phyloP scores from a whole-genome alignment of 345 rosid species.

The Populus deltoides region DNA sequence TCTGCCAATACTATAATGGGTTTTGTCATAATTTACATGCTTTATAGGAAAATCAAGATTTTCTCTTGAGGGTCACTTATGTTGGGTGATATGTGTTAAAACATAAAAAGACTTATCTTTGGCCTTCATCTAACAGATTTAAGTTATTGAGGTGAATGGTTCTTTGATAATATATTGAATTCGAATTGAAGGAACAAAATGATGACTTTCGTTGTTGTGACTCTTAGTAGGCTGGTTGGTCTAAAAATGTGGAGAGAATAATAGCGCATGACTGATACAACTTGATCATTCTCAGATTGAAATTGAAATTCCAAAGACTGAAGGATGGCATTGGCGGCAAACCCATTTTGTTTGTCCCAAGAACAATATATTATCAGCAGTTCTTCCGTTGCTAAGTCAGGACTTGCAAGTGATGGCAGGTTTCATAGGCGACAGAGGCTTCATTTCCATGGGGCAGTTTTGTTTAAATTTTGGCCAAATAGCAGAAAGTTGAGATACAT shows the following conservation, averaged over 20 bases:
- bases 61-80: neutral
- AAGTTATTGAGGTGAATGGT: too few species aligned
- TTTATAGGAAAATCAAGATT: neutral
- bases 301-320: slow-evolving; percentile 24
- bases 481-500: slow-evolving; percentile 25
- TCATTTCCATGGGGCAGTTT: slow-evolving; percentile 23
- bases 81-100: neutral
- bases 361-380: slow-evolving; percentile 33
- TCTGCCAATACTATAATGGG: neutral
- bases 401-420: slow-evolving; percentile 25
- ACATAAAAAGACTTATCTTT: too few species aligned
- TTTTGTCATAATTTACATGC: neutral
- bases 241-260: neutral
- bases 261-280: neutral
- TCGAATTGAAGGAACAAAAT: neutral
- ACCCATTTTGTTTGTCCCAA: slow-evolving; percentile 40
- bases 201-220: neutral
- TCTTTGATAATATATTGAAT: neutral
- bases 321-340: slow-evolving; percentile 60
- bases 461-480: slow-evolving; percentile 35
- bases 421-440: slow-evolving; percentile 31
- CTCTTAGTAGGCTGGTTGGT: neutral
- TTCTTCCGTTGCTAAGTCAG: slow-evolving; percentile 27
- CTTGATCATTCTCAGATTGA: slow-evolving; percentile 24
- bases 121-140: too few species aligned